phyloP scores from a whole-genome alignment of 495 filamentous ascomycete genomes.

The Ascodesmis nigricans region DNA sequence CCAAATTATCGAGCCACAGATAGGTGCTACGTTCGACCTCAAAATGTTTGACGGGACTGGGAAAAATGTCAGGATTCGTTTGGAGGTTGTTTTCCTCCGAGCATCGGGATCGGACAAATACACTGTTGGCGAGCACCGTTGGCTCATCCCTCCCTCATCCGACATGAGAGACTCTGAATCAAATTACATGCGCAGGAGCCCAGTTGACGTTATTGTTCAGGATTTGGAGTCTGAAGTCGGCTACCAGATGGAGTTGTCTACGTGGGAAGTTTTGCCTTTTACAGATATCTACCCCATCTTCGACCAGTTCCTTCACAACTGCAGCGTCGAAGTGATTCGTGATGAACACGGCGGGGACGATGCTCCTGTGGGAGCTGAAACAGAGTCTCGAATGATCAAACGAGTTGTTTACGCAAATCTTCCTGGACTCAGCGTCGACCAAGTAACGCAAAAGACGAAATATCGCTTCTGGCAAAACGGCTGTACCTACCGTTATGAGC shows the following conservation, averaged over 20 bases:
- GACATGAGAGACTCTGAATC: neutral
- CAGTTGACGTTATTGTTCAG: conserved; percentile 16
- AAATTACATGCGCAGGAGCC: conserved; percentile 5
- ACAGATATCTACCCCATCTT: conserved; percentile 15
- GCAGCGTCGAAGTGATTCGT: conserved; percentile 17
- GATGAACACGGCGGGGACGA: conserved; percentile 12
- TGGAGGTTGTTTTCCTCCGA: conserved; percentile 17
- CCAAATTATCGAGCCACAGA: conserved; percentile 5
- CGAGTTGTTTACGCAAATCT: conserved; percentile 16
- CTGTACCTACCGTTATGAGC: conserved; percentile 17
- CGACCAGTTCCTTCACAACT: conserved; percentile 11
- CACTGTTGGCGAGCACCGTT: neutral
- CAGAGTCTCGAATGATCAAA: conserved; percentile 11
- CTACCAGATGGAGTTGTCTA: conserved; percentile 18
- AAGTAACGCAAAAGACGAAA: conserved; percentile 18
- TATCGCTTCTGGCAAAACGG: conserved; percentile 14
- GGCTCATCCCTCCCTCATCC: neutral
- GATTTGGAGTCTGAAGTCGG: conserved; percentile 18
- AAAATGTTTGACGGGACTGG: conserved; percentile 11
- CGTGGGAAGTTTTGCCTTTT: conserved; percentile 8
- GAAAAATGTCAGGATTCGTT: conserved; percentile 8
- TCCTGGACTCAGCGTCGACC: conserved; percentile 13
- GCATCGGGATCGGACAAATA: conserved; percentile 6
- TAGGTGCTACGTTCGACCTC: conserved; percentile 14
- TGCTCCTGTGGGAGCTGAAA: conserved; percentile 5